Base-by-base conservation (phyloP, 495 filamentous ascomycete species). In the Corynascus novoguineensis region DNA sequence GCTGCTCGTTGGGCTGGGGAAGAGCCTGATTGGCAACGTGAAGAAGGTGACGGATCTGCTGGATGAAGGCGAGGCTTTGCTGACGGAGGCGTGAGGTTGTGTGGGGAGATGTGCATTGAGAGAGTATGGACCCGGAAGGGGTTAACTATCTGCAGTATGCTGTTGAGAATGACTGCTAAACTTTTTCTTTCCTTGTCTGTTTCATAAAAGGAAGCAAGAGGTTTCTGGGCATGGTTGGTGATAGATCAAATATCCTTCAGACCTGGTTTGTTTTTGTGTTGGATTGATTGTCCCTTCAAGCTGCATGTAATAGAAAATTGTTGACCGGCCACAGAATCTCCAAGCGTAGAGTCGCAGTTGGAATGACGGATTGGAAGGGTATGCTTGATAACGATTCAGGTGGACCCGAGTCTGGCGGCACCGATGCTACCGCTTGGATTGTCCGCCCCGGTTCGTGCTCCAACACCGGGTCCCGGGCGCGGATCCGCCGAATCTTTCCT, bases 31-130 rank as follows among this genome's bases (percentile, higher is more conserved):
- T 61, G 79, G 79, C 58, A 92, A 97, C 74, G 62, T 97, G 68
- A 83, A 83, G 60, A 86, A 85, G 64, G 85, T 98, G 44, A 87
- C 87, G 56, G 85, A 84, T 58, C 76, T 96, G 72, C 69, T 98
- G 64, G 92, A 97, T 72, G 95, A 98, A 68, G 90, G 89, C 6
- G 95, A 98, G 79, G 87, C 90, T 72, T 73, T 96, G 64, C 85
- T 92, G 83, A 84, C 83, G 53, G 90, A 93, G 70, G 78, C 65
- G 37, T 67, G 28, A 4, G 21, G 19, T 12, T 42, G 4, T 25
- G 15, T 14, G 35, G 7, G 31, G 9, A 11, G 37, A 4, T 14
- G 22, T 42, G 9, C n/a, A n/a, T n/a, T 49, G 42, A 22, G 29
- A 27, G 41, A 12, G 46, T 50, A 41, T 27, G 35, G 24, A 2